Base-by-base conservation (phyloP, 805 yeast species). In the Wickerhamomyces tratensis region DNA sequence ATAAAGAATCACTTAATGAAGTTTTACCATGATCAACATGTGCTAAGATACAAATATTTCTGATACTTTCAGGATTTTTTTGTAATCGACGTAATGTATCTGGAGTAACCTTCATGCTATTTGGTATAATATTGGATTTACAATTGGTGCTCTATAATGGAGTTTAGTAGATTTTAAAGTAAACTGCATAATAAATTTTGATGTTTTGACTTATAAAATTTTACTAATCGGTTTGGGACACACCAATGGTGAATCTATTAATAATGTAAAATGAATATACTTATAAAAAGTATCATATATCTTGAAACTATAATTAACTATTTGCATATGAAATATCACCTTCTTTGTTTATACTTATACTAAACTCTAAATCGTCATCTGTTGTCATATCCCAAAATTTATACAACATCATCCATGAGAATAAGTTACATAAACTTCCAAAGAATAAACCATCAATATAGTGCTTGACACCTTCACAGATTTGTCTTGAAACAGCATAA, bases 21-120 rank as follows among this genome's bases (percentile, higher is more conserved):
- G 99, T 93, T 64, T 93, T 93, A 27, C 99, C 99, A 58, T 93
- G 99, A 61, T 93, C 99, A 25, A 93, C 98, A 63, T 93, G 99
- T 0, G 99, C 99, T 40, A 93, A 70, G 47, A 93, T 87, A 63
- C 98, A 93, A 37, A 93, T 86, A 62, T 93, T 93, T 46, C 98
- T 72, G 30, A 91, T 79, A 46, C 77, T 68, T 13, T 72, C 64
- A 0, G 95, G 79, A 48, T 82, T 75, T 49, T 69, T 69, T 60
- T 91, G 97, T 15, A 88, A 65, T 48, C 75, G 62, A 31, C 74
- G 69, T 33, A 87, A 72, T 30, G 80, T 79, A 35, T 77, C 81
- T 6, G 82, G 70, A 3, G 85, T 72, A 25, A 86, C 69, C 59
- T 74, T 76, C 76, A 77, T 56, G 63, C 63, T 51, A 54, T 43